Evolutionary conservation across 306 rosid species (phyloP), one percentile per base, ranked within the genome.

Genomic region (Cicer bijugum): DNA sequence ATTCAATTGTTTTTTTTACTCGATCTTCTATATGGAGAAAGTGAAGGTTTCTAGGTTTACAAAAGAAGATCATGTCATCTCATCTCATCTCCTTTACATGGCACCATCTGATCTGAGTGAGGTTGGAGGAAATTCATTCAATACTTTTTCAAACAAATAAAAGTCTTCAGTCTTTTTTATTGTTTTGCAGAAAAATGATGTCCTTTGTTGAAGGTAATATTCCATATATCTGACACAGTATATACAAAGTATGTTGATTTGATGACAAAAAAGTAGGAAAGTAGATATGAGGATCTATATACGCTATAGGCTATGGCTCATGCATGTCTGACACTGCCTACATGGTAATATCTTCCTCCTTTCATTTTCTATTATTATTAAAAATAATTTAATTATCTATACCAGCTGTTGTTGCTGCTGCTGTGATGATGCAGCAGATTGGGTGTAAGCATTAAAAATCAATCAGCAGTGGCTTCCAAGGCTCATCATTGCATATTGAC

Each of bases 211-310:
- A 56, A 56, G 62, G 62, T 56, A 19, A 20, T 20, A 56, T 20
- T 55, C 61, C 61, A 23, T 19, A 7, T 19, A 28, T 56, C 62
- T 56, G 62, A 56, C 62, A 28, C 0, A 28, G 33, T 2, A 28
- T 28, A 28, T 28, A 28, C 33, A 3, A 3, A 28, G 33, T 28
- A 28, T 3, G 4, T 28, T 19, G 62, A 20, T 9, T 56, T 19
- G 38, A 56, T 20, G 62, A 56, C 62, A 56, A 20, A 56, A 56
- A 20, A 56, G 62, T 56, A 12, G 12, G 62, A 56, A 56, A 20
- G 14, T 38, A 56, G 62, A 56, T 56, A 56, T 20, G 38, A 56
- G 23, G 14, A 56, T 56, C 62, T 35, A 28, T 28, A 28, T 28
- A 28, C 4, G 33, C 33, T 28, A 28, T 3, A 23, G 3, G 28